Conservation (phyloP, 1,139 yeast genomes). For the Hemisphaericaspora xylofermentans region DNA sequence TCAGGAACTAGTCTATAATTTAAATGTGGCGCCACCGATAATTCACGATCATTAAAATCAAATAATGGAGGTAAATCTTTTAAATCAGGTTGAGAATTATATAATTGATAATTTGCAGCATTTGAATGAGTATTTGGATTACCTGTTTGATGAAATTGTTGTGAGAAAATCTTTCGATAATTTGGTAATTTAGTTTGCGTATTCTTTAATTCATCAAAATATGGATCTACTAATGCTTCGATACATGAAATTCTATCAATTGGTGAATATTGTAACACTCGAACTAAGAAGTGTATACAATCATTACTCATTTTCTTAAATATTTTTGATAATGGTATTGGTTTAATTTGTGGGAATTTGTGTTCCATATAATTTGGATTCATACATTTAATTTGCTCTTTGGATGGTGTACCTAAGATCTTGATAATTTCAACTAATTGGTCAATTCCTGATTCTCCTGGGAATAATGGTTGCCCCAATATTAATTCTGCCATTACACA, state of each 20-base stretch:
- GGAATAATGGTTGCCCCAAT: slow-evolving; percentile 93
- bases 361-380: slow-evolving; percentile 98
- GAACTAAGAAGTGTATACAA: slow-evolving; percentile 60
- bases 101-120: slow-evolving; percentile 39
- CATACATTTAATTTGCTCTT: slow-evolving; percentile 91
- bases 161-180: slow-evolving; percentile 46
- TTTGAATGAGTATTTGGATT: slow-evolving; percentile 14
- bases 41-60: slow-evolving; percentile 51
- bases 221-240: slow-evolving; percentile 66
- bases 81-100: slow-evolving; percentile 41
- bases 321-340: slow-evolving; percentile 84
- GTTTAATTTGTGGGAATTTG: slow-evolving; percentile 92
- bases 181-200: slow-evolving; percentile 55
- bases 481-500: slow-evolving; percentile 97
- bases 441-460: slow-evolving; percentile 97
- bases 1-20: slow-evolving; percentile 39
- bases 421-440: slow-evolving; percentile 96
- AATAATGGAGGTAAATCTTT: slow-evolving; percentile 46
- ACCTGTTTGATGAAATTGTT: slow-evolving; percentile 27
- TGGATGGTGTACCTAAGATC: slow-evolving; percentile 91
- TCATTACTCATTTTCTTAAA: slow-evolving; percentile 67
- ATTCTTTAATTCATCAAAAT: slow-evolving; percentile 73
- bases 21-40: slow-evolving; percentile 38
- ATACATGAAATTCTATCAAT: slow-evolving; percentile 66
- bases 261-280: slow-evolving; percentile 76